These are phyloP conservation scores for Xenosphaeropsis pyriputrescens DNA, from an alignment of 2,329 filamentous ascomycete species.

Conservation along the genomic window DNA sequence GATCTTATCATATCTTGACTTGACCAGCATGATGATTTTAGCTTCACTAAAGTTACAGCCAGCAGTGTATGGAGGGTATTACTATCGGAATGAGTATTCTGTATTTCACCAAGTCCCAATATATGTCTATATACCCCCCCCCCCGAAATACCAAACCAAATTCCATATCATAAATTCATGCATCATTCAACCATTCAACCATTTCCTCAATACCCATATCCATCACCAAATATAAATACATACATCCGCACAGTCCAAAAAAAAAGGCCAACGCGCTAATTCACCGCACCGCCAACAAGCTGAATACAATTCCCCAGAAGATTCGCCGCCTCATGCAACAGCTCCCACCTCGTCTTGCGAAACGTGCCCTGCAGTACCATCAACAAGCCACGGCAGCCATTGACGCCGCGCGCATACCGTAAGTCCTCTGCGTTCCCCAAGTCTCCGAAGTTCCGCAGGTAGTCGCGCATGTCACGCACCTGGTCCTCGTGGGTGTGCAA, in stretches of 20 bases:
- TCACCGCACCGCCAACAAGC: conserved; percentile 14
- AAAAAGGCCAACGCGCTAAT: not conserved
- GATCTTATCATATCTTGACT: no score
- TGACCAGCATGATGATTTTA: no score
- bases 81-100: no score
- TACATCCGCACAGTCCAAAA: not conserved
- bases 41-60: no score
- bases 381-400: conserved; percentile 68
- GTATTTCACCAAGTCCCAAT: no score
- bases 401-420: conserved; percentile 58
- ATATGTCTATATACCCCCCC: no score
- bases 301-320: conserved; percentile 71
- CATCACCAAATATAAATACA: no score
- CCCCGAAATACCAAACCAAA: no score
- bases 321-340: conserved; percentile 74
- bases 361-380: conserved; percentile 75
- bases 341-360: conserved; percentile 73
- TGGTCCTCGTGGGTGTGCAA: conserved; percentile 47
- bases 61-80: no score
- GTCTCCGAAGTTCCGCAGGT: conserved; percentile 56
- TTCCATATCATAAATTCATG: no score
- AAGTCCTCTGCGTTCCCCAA: conserved; percentile 67
- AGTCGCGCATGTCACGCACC: conserved; percentile 65
- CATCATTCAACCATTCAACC: no score
- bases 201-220: no score